Evolutionary conservation across 345 rosid species (phyloP).

Genomic region (Camelina sativa): DNA sequence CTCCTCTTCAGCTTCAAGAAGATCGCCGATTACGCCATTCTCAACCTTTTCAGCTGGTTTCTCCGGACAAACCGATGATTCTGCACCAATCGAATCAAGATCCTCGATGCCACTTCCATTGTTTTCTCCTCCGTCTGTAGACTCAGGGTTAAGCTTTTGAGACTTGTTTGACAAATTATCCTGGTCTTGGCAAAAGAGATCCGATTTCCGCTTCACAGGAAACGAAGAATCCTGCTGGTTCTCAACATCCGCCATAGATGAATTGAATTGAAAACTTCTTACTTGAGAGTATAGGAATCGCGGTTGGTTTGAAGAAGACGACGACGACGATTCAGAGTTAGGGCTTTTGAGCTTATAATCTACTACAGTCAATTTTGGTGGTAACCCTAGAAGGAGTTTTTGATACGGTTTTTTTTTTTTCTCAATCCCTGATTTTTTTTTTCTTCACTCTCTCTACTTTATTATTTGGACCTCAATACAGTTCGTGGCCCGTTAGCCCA

Average conservation of each 20-base stretch:
- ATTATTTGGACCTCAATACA: background rate
- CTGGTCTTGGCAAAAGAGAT: slow-evolving; percentile 44
- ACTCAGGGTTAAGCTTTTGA: slow-evolving; percentile 47
- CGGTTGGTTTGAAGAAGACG: slow-evolving; percentile 5
- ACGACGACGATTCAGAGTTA: slow-evolving; percentile 18
- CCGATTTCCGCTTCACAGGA: slow-evolving; percentile 63
- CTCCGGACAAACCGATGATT: slow-evolving; percentile 31
- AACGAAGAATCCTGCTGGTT: slow-evolving; percentile 56
- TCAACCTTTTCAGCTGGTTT: slow-evolving; percentile 25
- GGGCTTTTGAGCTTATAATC: slow-evolving; percentile 7
- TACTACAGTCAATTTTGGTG: background rate
- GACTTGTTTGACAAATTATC: slow-evolving; percentile 48
- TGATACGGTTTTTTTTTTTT: slow-evolving; percentile 37
- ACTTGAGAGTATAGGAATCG: background rate
- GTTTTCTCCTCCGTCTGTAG: slow-evolving; percentile 22
- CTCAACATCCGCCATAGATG: slow-evolving; percentile 61
- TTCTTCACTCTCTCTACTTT: background rate
- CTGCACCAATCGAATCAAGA: slow-evolving; percentile 28
- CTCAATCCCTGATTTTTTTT: background rate
- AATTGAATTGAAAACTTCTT: slow-evolving; percentile 17
- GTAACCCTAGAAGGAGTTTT: slow-evolving; percentile 23
- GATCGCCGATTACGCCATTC: slow-evolving; percentile 22
- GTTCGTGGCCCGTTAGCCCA: too few relatives aligned
- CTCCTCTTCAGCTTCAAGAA: slow-evolving; percentile 34
- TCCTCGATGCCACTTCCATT: background rate